Conservation (phyloP, 208 protist genomes). For the Trypanosomatidae sp. region DNA sequence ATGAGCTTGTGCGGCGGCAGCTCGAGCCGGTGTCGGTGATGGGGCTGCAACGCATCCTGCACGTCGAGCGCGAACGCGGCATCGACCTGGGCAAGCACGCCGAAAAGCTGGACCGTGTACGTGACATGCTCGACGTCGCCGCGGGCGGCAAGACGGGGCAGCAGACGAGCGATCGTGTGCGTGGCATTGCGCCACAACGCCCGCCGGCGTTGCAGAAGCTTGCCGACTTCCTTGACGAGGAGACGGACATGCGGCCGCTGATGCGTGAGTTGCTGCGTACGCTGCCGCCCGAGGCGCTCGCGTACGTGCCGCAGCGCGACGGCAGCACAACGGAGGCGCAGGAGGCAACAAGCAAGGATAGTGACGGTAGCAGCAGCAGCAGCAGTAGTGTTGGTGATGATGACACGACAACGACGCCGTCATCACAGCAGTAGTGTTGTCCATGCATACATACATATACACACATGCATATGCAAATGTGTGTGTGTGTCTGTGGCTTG, state of each 20-base stretch:
- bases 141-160: conserved; percentile 64
- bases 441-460: not conserved
- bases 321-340: no score
- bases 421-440: no score
- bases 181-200: conserved; percentile 37
- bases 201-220: conserved; percentile 68
- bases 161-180: conserved; percentile 49
- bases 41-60: conserved; percentile 66
- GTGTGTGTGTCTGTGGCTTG: not conserved
- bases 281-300: no score
- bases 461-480: not conserved
- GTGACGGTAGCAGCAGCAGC: no score
- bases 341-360: no score
- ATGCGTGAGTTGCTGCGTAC: no score
- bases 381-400: no score
- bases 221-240: conserved; percentile 78
- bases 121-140: conserved; percentile 75
- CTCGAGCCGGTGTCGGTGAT: conserved; percentile 67
- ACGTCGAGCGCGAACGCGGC: conserved; percentile 72
- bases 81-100: conserved; percentile 71
- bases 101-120: conserved; percentile 66
- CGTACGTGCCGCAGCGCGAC: no score
- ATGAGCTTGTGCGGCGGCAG: conserved; percentile 67
- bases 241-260: conserved; percentile 68
- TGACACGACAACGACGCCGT: no score